Evolutionary conservation across 257 asterid species (phyloP).

Genomic region (Thymus quinquecostatus): DNA sequence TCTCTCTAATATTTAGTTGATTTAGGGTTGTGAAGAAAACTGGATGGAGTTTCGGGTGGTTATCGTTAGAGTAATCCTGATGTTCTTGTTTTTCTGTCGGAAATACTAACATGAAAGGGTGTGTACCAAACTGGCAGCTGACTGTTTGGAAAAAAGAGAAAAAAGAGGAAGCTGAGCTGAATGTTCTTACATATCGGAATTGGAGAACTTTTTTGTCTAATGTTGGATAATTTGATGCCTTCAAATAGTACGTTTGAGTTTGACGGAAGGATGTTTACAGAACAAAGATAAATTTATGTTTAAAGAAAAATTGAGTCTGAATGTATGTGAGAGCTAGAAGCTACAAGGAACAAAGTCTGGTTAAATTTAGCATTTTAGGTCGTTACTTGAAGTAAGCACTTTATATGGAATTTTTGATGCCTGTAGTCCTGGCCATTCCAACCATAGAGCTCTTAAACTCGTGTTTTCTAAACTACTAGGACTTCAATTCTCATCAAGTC

Average conservation of each 20-base stretch:
- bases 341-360: not conserved
- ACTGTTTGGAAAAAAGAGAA: not conserved
- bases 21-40: constrained; percentile 14
- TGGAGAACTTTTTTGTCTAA: not conserved
- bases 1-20: constrained; percentile 10
- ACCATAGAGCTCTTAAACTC: not conserved
- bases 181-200: constrained; percentile 1
- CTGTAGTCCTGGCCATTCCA: not conserved
- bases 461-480: not conserved
- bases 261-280: constrained; percentile 9
- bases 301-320: not conserved
- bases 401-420: not conserved
- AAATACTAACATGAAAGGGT: not conserved
- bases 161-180: constrained; percentile 12
- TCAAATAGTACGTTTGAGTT: not conserved
- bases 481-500: constrained; percentile 7
- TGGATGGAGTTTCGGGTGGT: constrained; percentile 3
- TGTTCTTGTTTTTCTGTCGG: constrained; percentile 3
- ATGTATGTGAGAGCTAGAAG: not conserved
- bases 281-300: not conserved
- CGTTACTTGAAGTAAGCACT: not conserved
- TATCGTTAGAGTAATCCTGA: not conserved
- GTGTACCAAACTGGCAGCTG: not conserved
- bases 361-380: not conserved
- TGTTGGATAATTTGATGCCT: constrained; percentile 2